Percentiles rank a stretch among this genome's conserved stretches.
Evolutionary conservation across 202 grass and related monocot species (phyloP).

Genomic region (Eragrostis tef): DNA sequence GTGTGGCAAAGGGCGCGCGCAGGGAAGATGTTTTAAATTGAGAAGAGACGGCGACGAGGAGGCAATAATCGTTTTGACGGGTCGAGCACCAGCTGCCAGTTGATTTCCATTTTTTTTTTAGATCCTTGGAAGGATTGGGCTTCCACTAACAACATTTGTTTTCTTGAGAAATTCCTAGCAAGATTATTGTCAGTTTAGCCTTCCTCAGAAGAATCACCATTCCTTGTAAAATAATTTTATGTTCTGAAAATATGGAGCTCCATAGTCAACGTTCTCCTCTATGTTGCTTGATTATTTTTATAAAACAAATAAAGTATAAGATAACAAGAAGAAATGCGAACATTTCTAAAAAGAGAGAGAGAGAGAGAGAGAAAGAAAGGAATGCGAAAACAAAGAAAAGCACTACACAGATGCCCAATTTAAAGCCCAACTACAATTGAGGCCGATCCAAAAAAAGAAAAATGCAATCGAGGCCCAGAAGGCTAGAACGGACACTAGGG

Average conservation of each 20-base stretch:
- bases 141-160: slow-evolving; percentile 32
- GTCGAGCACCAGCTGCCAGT: neutral
- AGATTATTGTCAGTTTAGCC: neutral
- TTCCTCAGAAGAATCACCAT: too few species aligned
- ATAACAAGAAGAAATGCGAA: too few species aligned
- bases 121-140: slow-evolving; percentile 14
- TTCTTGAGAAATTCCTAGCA: neutral
- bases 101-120: slow-evolving; percentile 11
- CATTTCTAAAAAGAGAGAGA: too few species aligned
- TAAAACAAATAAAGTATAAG: too few species aligned
- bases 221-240: too few species aligned
- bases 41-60: too few species aligned
- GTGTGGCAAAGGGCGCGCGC: neutral
- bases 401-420: neutral
- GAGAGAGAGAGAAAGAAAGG: too few species aligned
- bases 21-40: slow-evolving; percentile 30
- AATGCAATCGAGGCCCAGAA: too few species aligned
- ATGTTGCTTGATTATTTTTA: too few species aligned
- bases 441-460: too few species aligned
- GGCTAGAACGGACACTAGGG: neutral
- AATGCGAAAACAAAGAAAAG: neutral
- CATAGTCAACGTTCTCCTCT: too few species aligned
- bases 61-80: neutral
- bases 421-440: neutral
- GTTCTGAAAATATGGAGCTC: too few species aligned